Evolutionary conservation across 2,329 filamentous ascomycete species (phyloP).

Genomic region (Epichloe uncinata): DNA sequence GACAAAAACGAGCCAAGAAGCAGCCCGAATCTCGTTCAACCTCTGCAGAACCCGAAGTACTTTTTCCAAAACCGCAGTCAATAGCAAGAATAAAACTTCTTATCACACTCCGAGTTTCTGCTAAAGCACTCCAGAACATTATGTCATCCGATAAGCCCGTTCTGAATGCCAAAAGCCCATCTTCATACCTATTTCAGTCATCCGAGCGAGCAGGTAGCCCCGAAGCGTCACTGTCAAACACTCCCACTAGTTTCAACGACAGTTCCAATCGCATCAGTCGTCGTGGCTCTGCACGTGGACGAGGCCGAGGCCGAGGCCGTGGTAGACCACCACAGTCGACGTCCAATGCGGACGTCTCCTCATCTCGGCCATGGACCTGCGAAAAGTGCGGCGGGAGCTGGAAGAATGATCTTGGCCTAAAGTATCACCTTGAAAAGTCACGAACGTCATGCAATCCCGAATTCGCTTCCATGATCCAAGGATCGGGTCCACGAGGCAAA

Average conservation of each 20-base stretch:
- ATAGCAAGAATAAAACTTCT: neutral
- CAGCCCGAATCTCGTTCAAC: neutral
- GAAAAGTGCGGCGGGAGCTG: slow-evolving; percentile 39
- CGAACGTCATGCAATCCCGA: slow-evolving; percentile 39
- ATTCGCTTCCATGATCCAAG: slow-evolving; percentile 9
- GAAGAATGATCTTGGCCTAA: slow-evolving; percentile 45
- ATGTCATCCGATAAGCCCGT: neutral
- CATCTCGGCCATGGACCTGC: slow-evolving; percentile 28
- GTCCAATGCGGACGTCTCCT: slow-evolving; percentile 7
- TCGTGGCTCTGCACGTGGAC: neutral
- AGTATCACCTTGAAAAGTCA: slow-evolving; percentile 45
- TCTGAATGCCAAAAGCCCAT: neutral
- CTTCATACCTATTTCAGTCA: neutral
- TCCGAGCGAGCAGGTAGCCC: neutral
- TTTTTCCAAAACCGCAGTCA: neutral
- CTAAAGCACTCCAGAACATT: neutral
- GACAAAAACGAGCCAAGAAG: slow-evolving; percentile 1
- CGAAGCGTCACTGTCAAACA: neutral
- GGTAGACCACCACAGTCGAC: slow-evolving; percentile 4
- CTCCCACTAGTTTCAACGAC: neutral
- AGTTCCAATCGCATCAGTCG: neutral
- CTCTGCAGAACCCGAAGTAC: neutral
- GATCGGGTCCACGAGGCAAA: slow-evolving; percentile 9
- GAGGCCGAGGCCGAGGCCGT: slow-evolving; percentile 5
- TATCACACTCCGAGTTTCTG: slow-evolving; percentile 2